Evolutionary conservation across 148 eudicot genomes (phyloP).

Genomic region (Pouteria glomerata): DNA sequence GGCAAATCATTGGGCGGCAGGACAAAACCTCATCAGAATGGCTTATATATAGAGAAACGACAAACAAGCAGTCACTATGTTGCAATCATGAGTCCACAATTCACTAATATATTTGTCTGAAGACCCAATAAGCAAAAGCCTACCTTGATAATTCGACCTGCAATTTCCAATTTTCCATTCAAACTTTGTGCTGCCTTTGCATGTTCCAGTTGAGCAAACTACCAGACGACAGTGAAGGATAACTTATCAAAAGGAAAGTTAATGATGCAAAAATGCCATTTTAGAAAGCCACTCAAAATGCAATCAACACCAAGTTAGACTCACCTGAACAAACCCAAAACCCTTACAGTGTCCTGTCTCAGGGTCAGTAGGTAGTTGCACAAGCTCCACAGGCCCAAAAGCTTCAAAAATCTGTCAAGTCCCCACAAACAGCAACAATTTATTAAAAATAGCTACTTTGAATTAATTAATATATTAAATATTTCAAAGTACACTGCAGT

Average conservation of each 20-base stretch:
- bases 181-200: slow-evolving; percentile 87
- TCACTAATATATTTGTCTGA: not conserved
- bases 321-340: slow-evolving; percentile 81
- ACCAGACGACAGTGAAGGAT: slow-evolving; percentile 7
- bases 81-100: not conserved
- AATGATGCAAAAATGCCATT: not conserved
- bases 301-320: not conserved
- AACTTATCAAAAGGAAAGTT: not conserved
- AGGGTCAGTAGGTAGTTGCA: slow-evolving; percentile 92
- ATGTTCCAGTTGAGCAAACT: slow-evolving; percentile 89
- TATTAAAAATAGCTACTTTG: not conserved
- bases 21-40: not conserved
- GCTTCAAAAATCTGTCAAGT: slow-evolving; percentile 61
- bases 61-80: not conserved
- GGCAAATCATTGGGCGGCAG: not conserved
- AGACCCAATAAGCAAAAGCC: not conserved
- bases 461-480: not conserved
- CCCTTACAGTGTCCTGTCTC: slow-evolving; percentile 99
- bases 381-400: slow-evolving; percentile 96
- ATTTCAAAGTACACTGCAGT: not conserved
- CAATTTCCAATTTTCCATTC: slow-evolving; percentile 90
- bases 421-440: not conserved
- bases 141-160: slow-evolving; percentile 93
- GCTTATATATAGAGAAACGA: not conserved
- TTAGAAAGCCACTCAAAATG: not conserved